A percentile compares a stretch with the other conserved stretches of the same genome.
Evolutionary conservation across 768 basidiomycete species (phyloP).

Genomic region (Hypholoma sublateritium): DNA sequence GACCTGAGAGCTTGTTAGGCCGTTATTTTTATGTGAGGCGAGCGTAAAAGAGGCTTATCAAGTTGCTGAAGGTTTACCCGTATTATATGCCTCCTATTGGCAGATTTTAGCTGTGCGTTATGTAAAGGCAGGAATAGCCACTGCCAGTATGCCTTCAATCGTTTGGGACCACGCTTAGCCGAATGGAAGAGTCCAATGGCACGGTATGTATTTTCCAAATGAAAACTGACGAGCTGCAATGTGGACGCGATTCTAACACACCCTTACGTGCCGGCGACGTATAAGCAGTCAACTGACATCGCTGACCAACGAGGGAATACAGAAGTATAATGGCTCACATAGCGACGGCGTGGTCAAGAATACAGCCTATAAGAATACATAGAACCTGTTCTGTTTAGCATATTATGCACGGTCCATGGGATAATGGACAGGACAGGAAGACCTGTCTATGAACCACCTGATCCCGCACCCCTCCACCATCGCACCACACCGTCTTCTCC

Average conservation of each 20-base stretch:
- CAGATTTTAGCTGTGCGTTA: background rate
- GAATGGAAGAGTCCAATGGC: background rate
- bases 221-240: background rate
- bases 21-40: background rate
- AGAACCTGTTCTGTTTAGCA: background rate
- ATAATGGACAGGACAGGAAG: background rate
- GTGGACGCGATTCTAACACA: background rate
- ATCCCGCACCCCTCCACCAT: slow-evolving; percentile 79
- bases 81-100: background rate
- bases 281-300: background rate
- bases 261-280: background rate
- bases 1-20: no score
- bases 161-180: background rate
- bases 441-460: slow-evolving; percentile 16
- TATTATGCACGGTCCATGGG: background rate
- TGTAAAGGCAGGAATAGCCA: background rate
- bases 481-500: slow-evolving; percentile 73
- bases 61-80: background rate
- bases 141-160: background rate
- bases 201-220: background rate
- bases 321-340: background rate
- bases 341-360: background rate
- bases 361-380: background rate
- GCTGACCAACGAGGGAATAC: background rate
- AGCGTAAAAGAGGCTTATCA: background rate